Base-by-base conservation (phyloP, 2,329 filamentous ascomycete genomes). In the Sordariomycetes sp. region DNA sequence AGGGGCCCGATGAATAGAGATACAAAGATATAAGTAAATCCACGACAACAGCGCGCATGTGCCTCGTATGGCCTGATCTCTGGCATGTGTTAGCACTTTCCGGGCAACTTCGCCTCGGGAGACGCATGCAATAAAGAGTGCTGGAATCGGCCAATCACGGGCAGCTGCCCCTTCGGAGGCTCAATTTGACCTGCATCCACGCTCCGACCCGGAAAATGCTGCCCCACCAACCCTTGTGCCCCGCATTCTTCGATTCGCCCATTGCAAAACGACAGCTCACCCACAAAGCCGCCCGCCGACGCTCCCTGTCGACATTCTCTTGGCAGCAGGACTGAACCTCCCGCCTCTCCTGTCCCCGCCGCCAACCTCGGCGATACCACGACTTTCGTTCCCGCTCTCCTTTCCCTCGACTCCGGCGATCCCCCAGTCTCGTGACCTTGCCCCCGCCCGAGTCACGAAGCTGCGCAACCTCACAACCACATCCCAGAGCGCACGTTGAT, bases 341-440 rank as follows among this genome's bases (percentile, higher is more conserved):
- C 3, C n/a, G 11, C n/a, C 5, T 50, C 11, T 20, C 22, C 12
- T 50, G 6, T 6, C 8, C 46, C 22, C 22, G 18, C 46, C n/a
- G 22, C 14, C 18, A 50, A 43, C 37, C 22, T 8, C 46, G 20
- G 5, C 46, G 20, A 50, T 22, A 24, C 7, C 20, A 11, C 5
- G 46, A 12, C n/a, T 22, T 22, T 24, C 18, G 3, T 50, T 50
- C 20, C 46, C 8, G 46, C 10, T 43, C 18, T n/a, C 6, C 20
- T 6, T 12, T 4, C 22, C 20, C 8, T 14, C 46, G 22, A 22
- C 50, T 22, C 22, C 56, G 22, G 50, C 32, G n/a, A 25, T 35
- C 6, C 18, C 18, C 40, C 35, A 24, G 46, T 22, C 40, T 70
- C 60, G 64, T 67, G 55, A 64, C 66, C 64, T 62, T 62, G 61